Conservation (phyloP, 1,284 basidiomycete species). For the Leccinum angustisporum region DNA sequence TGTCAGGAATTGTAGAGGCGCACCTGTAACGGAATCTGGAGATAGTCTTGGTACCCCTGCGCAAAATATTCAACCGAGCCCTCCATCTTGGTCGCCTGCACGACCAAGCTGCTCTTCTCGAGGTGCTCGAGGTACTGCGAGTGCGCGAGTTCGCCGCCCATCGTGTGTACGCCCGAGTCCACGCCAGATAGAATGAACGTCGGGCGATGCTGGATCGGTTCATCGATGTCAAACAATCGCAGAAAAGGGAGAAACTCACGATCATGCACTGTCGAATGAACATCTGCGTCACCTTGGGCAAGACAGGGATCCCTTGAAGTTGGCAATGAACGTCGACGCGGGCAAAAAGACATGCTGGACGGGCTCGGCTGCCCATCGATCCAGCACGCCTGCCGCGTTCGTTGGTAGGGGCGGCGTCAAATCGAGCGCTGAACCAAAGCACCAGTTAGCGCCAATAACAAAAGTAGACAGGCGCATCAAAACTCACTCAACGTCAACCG, state of each 20-base stretch:
- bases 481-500: constrained; percentile 85
- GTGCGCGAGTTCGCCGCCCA: constrained; percentile 87
- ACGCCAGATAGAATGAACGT: constrained; percentile 80
- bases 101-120: constrained; percentile 69
- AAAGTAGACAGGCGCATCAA: constrained; percentile 31
- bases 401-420: constrained; percentile 82
- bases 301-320: constrained; percentile 94
- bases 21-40: constrained; percentile 93
- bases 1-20: constrained; percentile 4
- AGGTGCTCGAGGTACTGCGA: constrained; percentile 87
- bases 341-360: constrained; percentile 88
- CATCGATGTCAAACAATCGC: constrained; percentile 15
- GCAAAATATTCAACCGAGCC: constrained; percentile 88
- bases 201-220: constrained; percentile 64
- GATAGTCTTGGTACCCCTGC: constrained; percentile 90
- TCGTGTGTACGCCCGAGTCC: constrained; percentile 59
- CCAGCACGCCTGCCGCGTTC: constrained; percentile 59
- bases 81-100: constrained; percentile 55
- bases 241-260: constrained; percentile 45
- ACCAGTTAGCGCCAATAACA: constrained; percentile 2
- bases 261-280: constrained; percentile 89
- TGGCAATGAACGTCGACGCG: constrained; percentile 89
- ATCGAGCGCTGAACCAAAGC: constrained; percentile 71
- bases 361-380: constrained; percentile 92
- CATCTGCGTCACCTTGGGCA: constrained; percentile 87